Percentiles rank a stretch among this genome's conserved stretches.
These are phyloP conservation scores for Perkinsus chesapeaki DNA, from an alignment of 169 alveolate species.

Conservation along the genomic window DNA sequence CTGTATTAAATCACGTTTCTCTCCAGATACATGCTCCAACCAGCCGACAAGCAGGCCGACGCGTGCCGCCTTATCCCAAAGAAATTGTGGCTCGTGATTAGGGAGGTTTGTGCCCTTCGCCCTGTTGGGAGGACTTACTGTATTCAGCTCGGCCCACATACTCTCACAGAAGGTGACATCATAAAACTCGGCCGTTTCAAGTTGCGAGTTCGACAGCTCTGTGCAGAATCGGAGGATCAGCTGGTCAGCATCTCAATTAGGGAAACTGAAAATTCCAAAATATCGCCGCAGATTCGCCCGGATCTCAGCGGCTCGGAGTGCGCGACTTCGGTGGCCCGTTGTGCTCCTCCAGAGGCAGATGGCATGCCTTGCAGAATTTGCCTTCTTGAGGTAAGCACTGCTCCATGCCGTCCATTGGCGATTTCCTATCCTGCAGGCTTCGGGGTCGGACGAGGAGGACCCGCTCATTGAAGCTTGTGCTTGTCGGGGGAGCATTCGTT, in stretches of 20 bases:
- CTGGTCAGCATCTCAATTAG: not conserved
- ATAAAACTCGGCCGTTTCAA: slow-evolving; percentile 76
- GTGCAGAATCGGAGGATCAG: slow-evolving; percentile 20
- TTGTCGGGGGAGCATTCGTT: slow-evolving; percentile 82
- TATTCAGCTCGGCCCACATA: slow-evolving; percentile 54
- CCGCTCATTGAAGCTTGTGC: slow-evolving; percentile 81
- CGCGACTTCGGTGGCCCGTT: not conserved
- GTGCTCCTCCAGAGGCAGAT: not conserved
- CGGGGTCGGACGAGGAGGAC: slow-evolving; percentile 43
- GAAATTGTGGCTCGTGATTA: slow-evolving; percentile 64
- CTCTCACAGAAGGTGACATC: slow-evolving; percentile 68
- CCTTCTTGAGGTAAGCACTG: slow-evolving; percentile 63
- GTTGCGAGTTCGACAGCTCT: slow-evolving; percentile 60
- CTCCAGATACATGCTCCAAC: slow-evolving; percentile 44
- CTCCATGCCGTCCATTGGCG: slow-evolving; percentile 23
- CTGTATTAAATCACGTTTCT: not conserved
- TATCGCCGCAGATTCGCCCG: not conserved
- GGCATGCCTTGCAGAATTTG: slow-evolving; percentile 70
- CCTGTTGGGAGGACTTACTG: not conserved
- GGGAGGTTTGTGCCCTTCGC: slow-evolving; percentile 26
- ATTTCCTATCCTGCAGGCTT: not conserved
- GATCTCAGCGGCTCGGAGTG: not conserved
- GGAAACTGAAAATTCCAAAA: not conserved
- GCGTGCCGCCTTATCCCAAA: slow-evolving; percentile 49
- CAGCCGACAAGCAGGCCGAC: slow-evolving; percentile 44